Base-by-base conservation (phyloP, 495 filamentous ascomycete genomes). In the Cercophora scortea region DNA sequence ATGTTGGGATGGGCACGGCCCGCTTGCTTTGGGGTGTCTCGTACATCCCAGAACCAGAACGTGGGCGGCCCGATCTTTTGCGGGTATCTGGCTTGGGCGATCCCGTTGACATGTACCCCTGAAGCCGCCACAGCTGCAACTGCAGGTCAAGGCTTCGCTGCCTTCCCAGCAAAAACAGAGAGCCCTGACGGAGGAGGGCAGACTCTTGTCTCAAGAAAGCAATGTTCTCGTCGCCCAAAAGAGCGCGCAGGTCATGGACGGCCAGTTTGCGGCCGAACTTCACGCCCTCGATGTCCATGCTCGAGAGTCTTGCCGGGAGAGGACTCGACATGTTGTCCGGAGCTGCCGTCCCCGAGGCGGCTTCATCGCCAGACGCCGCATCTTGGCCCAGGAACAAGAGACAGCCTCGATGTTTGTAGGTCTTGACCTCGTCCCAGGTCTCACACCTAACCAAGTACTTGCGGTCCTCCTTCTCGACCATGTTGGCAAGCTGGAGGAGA, bases 41-140 rank as follows among this genome's bases (percentile, higher is more conserved):
- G 5, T 25, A 25, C 5, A 5, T 25, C 25, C 25, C 25, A 25
- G 25, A 2, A 25, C 25, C 25, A 25, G 25, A 25, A 25, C 25
- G 25, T n/a, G n/a, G n/a, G 25, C 2, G 25, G 2, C 25, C 25
- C 2, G 25, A 5, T 5, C 5, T 25, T 25, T 25, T 25, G 5
- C 25, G 25, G 5, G 25, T 25, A 25, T 25, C 25, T 2, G 5
- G 2, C 5, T 25, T 2, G 25, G 25, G 25, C 25, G 5, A 25
- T 16, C 16, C 45, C 5, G 12, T 57, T 9, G 59, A 60, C 51
- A 86, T 33, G 55, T 79, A 88, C 0, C 78, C 81, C 56, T 88
- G 79, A 13, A 90, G 59, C 58, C 80, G 84, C 86, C 87, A 89
- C 41, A 92, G 57, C 41, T 71, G 61, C 55, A 80, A 45, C 64